These are phyloP conservation scores for Vitis rotundifolia DNA, from an alignment of 164 flowering plant genomes.

Conservation along the genomic window DNA sequence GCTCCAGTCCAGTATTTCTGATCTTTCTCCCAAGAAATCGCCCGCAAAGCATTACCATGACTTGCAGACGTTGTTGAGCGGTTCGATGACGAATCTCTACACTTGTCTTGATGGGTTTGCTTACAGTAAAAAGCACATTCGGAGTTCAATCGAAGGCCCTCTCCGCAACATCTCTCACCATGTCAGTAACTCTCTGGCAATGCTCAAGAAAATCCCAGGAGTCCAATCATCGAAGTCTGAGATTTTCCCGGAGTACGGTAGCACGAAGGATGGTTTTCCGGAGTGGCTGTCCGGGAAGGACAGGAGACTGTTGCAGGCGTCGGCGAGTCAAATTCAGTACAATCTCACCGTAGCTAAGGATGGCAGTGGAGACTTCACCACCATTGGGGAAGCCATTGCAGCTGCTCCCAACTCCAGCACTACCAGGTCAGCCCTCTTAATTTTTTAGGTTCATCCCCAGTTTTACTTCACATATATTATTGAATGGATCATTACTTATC, in stretches of 20 bases:
- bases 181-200: slow-evolving; percentile 70
- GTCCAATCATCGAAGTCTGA: slow-evolving; percentile 15
- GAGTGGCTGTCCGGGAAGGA: slow-evolving; percentile 62
- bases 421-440: slow-evolving; percentile 27
- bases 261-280: slow-evolving; percentile 51
- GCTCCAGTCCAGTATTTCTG: slow-evolving; percentile 38
- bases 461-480: no score
- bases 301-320: slow-evolving; percentile 46
- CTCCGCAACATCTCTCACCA: slow-evolving; percentile 45
- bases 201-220: slow-evolving; percentile 58
- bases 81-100: slow-evolving; percentile 79
- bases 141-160: slow-evolving; percentile 32
- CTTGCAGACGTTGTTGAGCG: slow-evolving; percentile 68
- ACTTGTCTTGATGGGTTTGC: slow-evolving; percentile 92
- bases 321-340: slow-evolving; percentile 26
- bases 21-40: slow-evolving; percentile 33
- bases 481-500: no score
- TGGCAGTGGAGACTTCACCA: slow-evolving; percentile 84
- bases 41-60: slow-evolving; percentile 33
- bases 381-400: slow-evolving; percentile 64
- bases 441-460: no score
- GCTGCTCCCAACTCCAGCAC: slow-evolving; percentile 67
- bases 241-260: slow-evolving; percentile 46
- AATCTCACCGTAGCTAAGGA: slow-evolving; percentile 81
- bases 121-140: slow-evolving; percentile 25